Evolutionary conservation across 225 moss, liverwort and hornwort genomes (phyloP).

Genomic region (Pleurozium schreberi): DNA sequence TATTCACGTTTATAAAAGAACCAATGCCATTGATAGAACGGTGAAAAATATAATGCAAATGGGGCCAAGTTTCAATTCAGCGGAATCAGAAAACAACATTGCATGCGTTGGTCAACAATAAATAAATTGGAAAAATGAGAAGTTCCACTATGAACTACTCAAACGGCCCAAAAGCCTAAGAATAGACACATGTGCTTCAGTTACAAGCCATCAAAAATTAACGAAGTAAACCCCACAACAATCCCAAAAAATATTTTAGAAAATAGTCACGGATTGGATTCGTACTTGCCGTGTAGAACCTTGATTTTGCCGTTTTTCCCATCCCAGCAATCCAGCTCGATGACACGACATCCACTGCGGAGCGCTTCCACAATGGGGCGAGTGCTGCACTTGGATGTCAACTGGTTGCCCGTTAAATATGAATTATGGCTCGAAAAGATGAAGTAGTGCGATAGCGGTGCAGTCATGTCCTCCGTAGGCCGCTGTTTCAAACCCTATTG

Average conservation of each 20-base stretch:
- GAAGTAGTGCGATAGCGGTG: conserved; percentile 71
- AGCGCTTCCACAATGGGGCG: conserved; percentile 58
- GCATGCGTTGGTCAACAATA: background rate
- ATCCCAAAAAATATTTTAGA: background rate
- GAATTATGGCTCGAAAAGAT: conserved; percentile 84
- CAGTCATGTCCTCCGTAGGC: conserved; percentile 70
- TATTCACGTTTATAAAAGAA: background rate
- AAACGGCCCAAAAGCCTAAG: background rate
- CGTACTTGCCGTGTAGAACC: conserved; percentile 87
- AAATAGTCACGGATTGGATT: background rate
- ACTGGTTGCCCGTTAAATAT: conserved; percentile 89
- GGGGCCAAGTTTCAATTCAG: background rate
- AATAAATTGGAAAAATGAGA: background rate
- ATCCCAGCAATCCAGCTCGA: conserved; percentile 90
- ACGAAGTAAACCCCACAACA: background rate
- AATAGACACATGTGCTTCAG: background rate
- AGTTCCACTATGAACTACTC: background rate
- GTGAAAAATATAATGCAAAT: background rate
- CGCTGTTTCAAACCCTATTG: conserved; percentile 7
- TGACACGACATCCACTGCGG: conserved; percentile 60
- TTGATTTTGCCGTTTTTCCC: conserved; percentile 54
- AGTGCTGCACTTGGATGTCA: conserved; percentile 70
- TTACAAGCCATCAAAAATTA: background rate
- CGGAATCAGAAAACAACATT: background rate
- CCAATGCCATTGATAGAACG: background rate